phyloP scores from a whole-genome alignment of 495 filamentous ascomycete species.

The Penicillium turbatum region DNA sequence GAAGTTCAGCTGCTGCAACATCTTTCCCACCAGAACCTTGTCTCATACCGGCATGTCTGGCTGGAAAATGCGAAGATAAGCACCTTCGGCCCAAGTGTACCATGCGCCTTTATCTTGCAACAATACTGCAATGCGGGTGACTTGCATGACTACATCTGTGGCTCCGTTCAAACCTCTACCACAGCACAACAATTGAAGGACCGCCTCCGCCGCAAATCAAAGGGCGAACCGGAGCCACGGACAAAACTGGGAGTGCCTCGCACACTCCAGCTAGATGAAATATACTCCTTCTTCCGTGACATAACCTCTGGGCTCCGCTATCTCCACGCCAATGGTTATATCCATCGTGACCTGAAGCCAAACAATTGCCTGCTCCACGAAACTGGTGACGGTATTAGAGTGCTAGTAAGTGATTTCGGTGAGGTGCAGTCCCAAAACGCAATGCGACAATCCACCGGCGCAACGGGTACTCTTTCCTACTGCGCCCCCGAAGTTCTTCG shows the following conservation, averaged over 20 bases:
- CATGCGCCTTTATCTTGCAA: conserved; percentile 94
- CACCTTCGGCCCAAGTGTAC: conserved; percentile 83
- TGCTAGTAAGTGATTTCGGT: conserved; percentile 94
- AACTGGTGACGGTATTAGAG: conserved; percentile 62
- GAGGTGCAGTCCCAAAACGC: conserved; percentile 83
- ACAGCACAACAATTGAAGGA: conserved; percentile 84
- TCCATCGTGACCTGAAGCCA: conserved; percentile 93
- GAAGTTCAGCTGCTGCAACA: conserved; percentile 91
- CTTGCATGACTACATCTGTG: conserved; percentile 76
- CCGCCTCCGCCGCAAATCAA: conserved; percentile 73
- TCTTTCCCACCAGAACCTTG: conserved; percentile 90
- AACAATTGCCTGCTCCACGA: conserved; percentile 89
- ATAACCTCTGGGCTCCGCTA: conserved; percentile 88
- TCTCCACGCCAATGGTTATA: conserved; percentile 89
- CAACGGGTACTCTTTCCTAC: conserved; percentile 95
- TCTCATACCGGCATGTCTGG: conserved; percentile 96
- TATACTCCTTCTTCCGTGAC: conserved; percentile 94
- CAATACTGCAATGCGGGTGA: conserved; percentile 98
- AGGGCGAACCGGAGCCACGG: conserved; percentile 52
- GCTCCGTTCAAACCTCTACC: conserved; percentile 53
- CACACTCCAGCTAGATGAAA: conserved; percentile 78
- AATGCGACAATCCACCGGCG: conserved; percentile 79
- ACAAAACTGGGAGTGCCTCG: conserved; percentile 51
- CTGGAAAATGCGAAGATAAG: conserved; percentile 82
- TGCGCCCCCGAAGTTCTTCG: conserved; percentile 92